A percentile compares a stretch with the other conserved stretches of the same genome.
phyloP scores from a whole-genome alignment of 2,329 filamentous ascomycete species.

The Beauveria brongniartii region DNA sequence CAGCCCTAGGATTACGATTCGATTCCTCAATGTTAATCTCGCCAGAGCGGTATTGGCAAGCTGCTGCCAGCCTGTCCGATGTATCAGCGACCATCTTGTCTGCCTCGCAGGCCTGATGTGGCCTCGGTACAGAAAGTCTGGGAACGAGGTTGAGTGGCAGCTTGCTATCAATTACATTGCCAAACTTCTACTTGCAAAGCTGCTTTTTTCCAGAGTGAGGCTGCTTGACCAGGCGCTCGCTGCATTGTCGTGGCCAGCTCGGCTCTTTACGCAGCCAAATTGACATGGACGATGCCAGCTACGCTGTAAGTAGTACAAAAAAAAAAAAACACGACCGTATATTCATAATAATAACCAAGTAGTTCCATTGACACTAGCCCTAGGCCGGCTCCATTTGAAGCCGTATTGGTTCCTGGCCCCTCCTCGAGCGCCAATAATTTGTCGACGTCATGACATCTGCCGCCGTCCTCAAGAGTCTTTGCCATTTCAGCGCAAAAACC shows the following conservation, averaged over 20 bases:
- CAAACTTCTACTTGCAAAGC: constrained; percentile 44
- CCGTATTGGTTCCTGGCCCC: neutral
- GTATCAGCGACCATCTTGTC: constrained; percentile 10
- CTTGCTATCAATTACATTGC: constrained; percentile 45
- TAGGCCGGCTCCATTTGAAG: neutral
- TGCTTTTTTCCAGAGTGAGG: constrained; percentile 16
- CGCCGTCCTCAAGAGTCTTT: constrained; percentile 21
- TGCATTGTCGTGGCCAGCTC: neutral
- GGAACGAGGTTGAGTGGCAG: constrained; percentile 25
- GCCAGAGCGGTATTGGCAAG: neutral
- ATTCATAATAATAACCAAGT: neutral
- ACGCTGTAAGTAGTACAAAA: neutral
- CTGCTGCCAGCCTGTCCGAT: constrained; percentile 4
- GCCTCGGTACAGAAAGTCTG: constrained; percentile 12
- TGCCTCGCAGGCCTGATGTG: constrained; percentile 12
- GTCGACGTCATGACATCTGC: neutral
- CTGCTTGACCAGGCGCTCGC: neutral
- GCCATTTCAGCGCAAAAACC: constrained; percentile 36
- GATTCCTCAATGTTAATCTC: neutral
- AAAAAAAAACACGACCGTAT: neutral
- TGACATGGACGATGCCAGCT: neutral
- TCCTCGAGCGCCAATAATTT: neutral
- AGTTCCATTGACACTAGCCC: neutral
- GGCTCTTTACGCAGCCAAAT: neutral
- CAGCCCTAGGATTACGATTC: neutral